phyloP scores from a whole-genome alignment of 2,329 filamentous ascomycete species.

The Sporothrix luriei region DNA sequence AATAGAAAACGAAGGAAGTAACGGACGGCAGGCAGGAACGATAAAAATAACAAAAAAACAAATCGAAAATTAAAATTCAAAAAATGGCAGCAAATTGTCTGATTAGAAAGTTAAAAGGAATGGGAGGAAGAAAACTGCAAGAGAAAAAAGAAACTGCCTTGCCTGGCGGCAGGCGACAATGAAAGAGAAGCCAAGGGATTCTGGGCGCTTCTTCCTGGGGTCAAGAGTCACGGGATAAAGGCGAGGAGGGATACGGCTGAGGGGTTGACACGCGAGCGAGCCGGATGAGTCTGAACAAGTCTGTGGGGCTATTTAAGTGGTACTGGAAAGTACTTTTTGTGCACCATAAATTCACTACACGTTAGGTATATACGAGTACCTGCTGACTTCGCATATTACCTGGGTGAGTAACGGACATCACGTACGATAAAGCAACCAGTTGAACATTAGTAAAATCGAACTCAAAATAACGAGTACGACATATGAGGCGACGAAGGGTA shows the following conservation, averaged over 20 bases:
- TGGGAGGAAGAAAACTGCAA: neutral
- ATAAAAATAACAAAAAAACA: neutral
- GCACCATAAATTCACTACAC: neutral
- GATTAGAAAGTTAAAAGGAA: neutral
- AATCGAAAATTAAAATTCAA: neutral
- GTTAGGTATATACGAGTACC: neutral
- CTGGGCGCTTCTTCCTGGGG: conserved; percentile 14
- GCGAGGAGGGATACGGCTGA: conserved; percentile 2
- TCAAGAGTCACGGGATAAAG: conserved; percentile 12
- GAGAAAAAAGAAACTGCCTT: conserved; percentile 22
- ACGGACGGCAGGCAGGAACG: conserved; percentile 3
- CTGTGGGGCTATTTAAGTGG: conserved; percentile 21
- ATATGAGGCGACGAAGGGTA: neutral
- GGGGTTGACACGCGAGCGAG: conserved; percentile 29
- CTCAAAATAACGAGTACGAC: neutral
- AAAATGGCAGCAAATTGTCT: neutral
- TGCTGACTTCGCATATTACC: neutral
- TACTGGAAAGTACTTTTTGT: neutral
- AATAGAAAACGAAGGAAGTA: conserved; percentile 11
- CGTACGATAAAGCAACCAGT: neutral
- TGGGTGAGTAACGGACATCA: neutral
- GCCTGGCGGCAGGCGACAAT: conserved; percentile 20
- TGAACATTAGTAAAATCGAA: neutral
- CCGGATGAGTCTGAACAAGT: conserved; percentile 5
- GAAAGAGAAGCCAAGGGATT: conserved; percentile 5